phyloP scores from a whole-genome alignment of 805 yeast genomes.

The Diddensiella santjacobensis region DNA sequence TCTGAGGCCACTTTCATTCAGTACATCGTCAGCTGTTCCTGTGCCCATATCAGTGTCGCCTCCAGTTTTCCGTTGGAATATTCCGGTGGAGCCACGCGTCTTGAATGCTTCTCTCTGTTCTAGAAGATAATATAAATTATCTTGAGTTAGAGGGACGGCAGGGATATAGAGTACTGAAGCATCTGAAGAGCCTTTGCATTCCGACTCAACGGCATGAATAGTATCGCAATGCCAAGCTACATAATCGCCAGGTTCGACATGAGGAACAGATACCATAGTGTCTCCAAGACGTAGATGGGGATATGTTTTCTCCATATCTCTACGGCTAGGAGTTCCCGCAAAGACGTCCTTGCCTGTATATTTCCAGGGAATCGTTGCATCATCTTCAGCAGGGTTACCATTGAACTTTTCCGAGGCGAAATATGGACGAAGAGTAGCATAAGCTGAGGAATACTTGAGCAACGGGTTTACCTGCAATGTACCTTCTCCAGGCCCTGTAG shows the following conservation, averaged over 20 bases:
- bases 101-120: conserved; percentile 25
- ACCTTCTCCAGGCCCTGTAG: conserved; percentile 39
- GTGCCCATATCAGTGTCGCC: conserved; percentile 15
- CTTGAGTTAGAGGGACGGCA: conserved; percentile 33
- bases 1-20: conserved; percentile 5
- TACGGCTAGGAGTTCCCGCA: conserved; percentile 34
- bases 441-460: conserved; percentile 38
- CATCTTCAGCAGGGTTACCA: conserved; percentile 9
- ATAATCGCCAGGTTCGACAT: conserved; percentile 41
- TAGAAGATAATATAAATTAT: conserved; percentile 20
- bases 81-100: conserved; percentile 23
- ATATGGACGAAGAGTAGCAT: conserved; percentile 40
- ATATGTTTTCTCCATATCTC: conserved; percentile 30
- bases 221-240: conserved; percentile 45
- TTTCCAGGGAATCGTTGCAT: conserved; percentile 17
- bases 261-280: conserved; percentile 38
- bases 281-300: conserved; percentile 37
- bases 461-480: conserved; percentile 40
- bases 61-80: conserved; percentile 17
- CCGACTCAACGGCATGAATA: conserved; percentile 41
- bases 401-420: conserved; percentile 31
- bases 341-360: conserved; percentile 38
- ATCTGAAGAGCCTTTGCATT: conserved; percentile 34
- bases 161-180: conserved; percentile 42
- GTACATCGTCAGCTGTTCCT: conserved; percentile 9